Evolutionary conservation across 768 basidiomycete genomes (phyloP).

Genomic region (Boletus subcaerulescens): DNA sequence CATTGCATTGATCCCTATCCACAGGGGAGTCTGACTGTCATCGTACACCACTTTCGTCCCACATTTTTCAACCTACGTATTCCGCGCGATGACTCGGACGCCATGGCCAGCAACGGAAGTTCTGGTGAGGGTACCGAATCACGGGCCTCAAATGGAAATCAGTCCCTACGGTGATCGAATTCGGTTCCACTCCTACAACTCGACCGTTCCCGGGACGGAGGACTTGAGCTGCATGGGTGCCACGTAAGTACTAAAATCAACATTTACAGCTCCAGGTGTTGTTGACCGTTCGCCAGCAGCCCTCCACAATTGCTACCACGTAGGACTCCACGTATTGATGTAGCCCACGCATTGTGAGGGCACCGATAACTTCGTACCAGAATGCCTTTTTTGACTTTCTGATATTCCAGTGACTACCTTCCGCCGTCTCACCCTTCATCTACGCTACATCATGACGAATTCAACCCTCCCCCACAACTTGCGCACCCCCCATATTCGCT

Average conservation of each 20-base stretch:
- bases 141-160: background rate
- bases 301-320: background rate
- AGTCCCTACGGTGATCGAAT: constrained; percentile 10
- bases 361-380: background rate
- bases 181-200: background rate
- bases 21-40: constrained; percentile 6
- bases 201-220: background rate
- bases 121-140: background rate
- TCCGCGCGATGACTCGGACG: constrained; percentile 10
- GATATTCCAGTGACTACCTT: constrained; percentile 2
- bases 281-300: constrained; percentile 3
- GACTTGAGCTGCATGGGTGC: background rate
- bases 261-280: background rate
- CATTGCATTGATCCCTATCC: constrained; percentile 8
- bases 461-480: background rate
- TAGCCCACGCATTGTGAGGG: constrained; percentile 10
- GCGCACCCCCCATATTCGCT: background rate
- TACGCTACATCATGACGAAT: background rate
- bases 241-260: constrained; percentile 8
- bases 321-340: background rate
- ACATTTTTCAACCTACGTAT: background rate
- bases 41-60: background rate
- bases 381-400: background rate
- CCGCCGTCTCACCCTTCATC: background rate
- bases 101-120: constrained; percentile 6